Evolutionary conservation across 495 filamentous ascomycete species (phyloP).

Genomic region (Xylaria venustula): DNA sequence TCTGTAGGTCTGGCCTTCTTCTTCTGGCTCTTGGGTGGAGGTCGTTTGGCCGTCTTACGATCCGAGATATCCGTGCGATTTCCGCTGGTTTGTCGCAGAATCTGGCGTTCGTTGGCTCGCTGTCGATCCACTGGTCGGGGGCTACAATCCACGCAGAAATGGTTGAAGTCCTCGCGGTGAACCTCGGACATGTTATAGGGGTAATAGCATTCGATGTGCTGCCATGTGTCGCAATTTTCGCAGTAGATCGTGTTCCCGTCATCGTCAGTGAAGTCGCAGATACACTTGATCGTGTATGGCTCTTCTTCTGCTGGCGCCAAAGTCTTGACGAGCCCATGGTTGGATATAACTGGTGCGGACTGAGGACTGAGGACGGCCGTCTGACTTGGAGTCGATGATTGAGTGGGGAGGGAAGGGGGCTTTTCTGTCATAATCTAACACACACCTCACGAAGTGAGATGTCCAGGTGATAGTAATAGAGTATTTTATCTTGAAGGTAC

Average conservation of each 20-base stretch:
- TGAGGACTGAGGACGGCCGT: slow-evolving; percentile 48
- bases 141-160: slow-evolving; percentile 84
- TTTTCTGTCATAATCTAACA: slow-evolving; percentile 93
- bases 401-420: slow-evolving; percentile 61
- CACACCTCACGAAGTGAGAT: slow-evolving; percentile 54
- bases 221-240: slow-evolving; percentile 94
- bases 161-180: slow-evolving; percentile 61
- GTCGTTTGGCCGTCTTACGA: slow-evolving; percentile 64
- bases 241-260: slow-evolving; percentile 97
- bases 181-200: slow-evolving; percentile 68
- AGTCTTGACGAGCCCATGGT: slow-evolving; percentile 56
- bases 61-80: slow-evolving; percentile 55
- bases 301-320: slow-evolving; percentile 68
- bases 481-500: slow-evolving; percentile 46
- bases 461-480: slow-evolving; percentile 37
- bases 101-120: slow-evolving; percentile 65
- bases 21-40: slow-evolving; percentile 68
- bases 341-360: slow-evolving; percentile 44
- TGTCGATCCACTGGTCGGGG: slow-evolving; percentile 70
- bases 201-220: slow-evolving; percentile 96
- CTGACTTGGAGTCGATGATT: slow-evolving; percentile 53
- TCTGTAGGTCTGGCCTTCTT: slow-evolving; percentile 63
- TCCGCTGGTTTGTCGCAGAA: slow-evolving; percentile 41
- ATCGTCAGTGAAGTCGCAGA: slow-evolving; percentile 88
- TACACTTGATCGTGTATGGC: slow-evolving; percentile 96